Base-by-base conservation (phyloP, 306 rosid genomes). In the Spatholobus suberectus region DNA sequence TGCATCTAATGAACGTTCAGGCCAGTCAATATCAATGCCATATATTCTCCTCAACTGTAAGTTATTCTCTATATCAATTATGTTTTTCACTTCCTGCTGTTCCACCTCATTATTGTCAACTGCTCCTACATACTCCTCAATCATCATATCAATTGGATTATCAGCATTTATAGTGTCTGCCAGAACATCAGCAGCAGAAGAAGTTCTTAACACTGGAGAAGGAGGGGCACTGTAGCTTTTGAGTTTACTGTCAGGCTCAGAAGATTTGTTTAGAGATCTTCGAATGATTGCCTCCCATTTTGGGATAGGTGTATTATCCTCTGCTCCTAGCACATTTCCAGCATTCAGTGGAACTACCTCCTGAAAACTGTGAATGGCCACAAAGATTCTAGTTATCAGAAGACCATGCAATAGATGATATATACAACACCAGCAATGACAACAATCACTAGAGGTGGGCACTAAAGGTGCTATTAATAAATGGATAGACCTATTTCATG, bases 311-410 rank as follows among this genome's bases (percentile, higher is more conserved):
- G 84, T 82, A 58, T 81, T 91, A 79, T 96, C 98, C 66, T 96
- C 99, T 58, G 98, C 97, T 83, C 99, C 99, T 3, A 96, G 65
- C 27, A 96, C 98, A 68, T 96, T 96, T 71, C 96, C 99, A 21
- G 99, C 99, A 84, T 84, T 96, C 83, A 96, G 86, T 83, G 99
- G 99, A 81, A 96, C 98, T 14, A 96, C 94, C 86, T 96, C 99
- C 82, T 96, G 99, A 62, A 96, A 92, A 78, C 99, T 96, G 90
- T 70, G 41, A 84, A 75, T 65, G 15, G 32, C 38, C 51, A 34
- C 52, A 71, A 58, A 80, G 14, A 43, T 2, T 58, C 27, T n/a
- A 46, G 62, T 75, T 40, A 40, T 77, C 66, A 47, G 77, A 78
- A 76, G 66, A 88, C 55, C 80, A 65, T 43, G 29, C 62, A 1